phyloP scores from a whole-genome alignment of 2,329 filamentous ascomycete species.

The Endothia cerciana region DNA sequence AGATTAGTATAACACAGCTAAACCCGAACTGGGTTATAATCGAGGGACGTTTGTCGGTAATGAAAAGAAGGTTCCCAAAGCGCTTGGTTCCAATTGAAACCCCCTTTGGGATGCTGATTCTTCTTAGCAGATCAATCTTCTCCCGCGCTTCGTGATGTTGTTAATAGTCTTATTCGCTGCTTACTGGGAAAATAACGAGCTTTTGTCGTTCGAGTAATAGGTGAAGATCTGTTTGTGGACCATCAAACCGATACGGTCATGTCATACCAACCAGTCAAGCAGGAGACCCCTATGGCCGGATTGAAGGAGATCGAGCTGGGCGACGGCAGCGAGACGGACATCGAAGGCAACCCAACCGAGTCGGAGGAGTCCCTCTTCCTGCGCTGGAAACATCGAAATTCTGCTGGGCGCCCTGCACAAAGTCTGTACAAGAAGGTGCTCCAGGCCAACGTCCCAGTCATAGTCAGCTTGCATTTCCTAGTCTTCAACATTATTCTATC shows the following conservation, averaged over 20 bases:
- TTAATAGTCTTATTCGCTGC: not conserved
- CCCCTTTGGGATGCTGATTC: not conserved
- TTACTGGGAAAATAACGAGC: not conserved
- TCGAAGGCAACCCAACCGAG: constrained; percentile 5
- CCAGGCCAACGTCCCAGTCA: constrained; percentile 10
- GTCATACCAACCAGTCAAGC: constrained; percentile 16
- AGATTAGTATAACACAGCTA: not conserved
- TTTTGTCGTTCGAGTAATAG: not conserved
- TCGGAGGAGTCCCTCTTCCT: constrained; percentile 4
- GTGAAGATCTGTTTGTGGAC: not conserved
- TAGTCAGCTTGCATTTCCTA: constrained; percentile 18
- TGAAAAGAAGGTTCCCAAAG: not conserved
- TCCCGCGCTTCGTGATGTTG: not conserved
- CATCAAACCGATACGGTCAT: not conserved
- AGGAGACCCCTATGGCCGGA: constrained; percentile 11
- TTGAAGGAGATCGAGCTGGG: constrained; percentile 11
- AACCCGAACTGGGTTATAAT: not conserved
- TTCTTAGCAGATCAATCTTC: too few species aligned
- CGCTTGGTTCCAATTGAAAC: not conserved
- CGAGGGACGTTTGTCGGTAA: not conserved
- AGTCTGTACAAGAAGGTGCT: constrained; percentile 12
- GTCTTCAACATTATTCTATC: constrained; percentile 8
- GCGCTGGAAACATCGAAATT: not conserved
- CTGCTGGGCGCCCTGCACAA: not conserved
- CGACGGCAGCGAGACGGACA: constrained; percentile 18